These are phyloP conservation scores for Tubosaeta brunneosetosa DNA, from an alignment of 768 basidiomycete species.

Conservation along the genomic window DNA sequence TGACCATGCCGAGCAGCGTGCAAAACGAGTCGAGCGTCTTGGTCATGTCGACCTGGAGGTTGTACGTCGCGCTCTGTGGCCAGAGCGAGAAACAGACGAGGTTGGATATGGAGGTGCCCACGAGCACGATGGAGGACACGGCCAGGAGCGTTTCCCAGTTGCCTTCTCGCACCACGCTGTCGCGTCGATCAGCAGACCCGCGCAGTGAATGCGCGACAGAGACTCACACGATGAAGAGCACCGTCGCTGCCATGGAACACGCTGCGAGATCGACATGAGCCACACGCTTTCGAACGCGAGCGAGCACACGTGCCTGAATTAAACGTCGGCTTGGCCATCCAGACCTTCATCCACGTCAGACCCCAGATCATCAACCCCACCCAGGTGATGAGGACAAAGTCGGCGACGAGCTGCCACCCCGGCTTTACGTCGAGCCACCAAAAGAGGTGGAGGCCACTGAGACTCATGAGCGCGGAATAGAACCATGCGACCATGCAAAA, in stretches of 20 bases:
- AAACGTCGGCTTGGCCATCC: slow-evolving; percentile 86
- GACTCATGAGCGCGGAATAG: slow-evolving; percentile 68
- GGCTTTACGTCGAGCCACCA: slow-evolving; percentile 70
- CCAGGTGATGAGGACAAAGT: slow-evolving; percentile 72
- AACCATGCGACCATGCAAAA: slow-evolving; percentile 69
- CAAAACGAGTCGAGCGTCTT: slow-evolving; percentile 85
- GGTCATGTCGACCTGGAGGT: slow-evolving; percentile 80
- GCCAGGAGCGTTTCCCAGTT: slow-evolving; percentile 69
- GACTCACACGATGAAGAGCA: slow-evolving; percentile 75
- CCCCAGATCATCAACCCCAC: slow-evolving; percentile 77
- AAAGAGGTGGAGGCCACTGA: slow-evolving; percentile 73
- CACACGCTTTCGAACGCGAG: neutral
- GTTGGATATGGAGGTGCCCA: slow-evolving; percentile 77
- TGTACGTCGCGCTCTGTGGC: slow-evolving; percentile 79
- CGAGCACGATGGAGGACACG: slow-evolving; percentile 70
- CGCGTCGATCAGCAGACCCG: slow-evolving; percentile 3
- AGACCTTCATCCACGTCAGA: slow-evolving; percentile 88
- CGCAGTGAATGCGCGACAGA: neutral
- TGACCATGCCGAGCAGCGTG: slow-evolving; percentile 78
- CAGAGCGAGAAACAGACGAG: slow-evolving; percentile 79
- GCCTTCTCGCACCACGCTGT: slow-evolving; percentile 83
- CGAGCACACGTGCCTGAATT: slow-evolving; percentile 59
- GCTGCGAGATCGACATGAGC: slow-evolving; percentile 37
- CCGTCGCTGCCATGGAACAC: slow-evolving; percentile 80
- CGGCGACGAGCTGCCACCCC: slow-evolving; percentile 72